Evolutionary conservation across 352 stramenopile genomes (phyloP).

Genomic region (Globisporangium takayamanum): DNA sequence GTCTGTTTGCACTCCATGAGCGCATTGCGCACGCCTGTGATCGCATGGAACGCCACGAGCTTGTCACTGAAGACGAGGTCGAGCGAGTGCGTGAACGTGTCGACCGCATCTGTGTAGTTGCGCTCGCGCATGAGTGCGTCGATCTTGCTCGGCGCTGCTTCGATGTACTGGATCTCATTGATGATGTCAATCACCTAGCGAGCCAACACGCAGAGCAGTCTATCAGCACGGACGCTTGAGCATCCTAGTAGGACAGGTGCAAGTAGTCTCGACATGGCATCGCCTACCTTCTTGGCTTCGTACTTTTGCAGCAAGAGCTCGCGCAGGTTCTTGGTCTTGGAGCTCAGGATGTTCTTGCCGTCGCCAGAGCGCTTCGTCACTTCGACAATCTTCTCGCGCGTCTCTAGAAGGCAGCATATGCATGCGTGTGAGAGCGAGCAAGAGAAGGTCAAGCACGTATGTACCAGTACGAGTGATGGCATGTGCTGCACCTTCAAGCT

Average conservation of each 20-base stretch:
- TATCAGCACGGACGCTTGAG: background rate
- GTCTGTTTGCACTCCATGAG: conserved; percentile 85
- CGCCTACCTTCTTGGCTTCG: conserved; percentile 61
- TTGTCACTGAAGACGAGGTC: conserved; percentile 79
- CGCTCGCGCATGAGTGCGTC: conserved; percentile 40
- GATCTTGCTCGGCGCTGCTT: conserved; percentile 64
- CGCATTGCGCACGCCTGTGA: conserved; percentile 61
- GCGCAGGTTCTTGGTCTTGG: conserved; percentile 79
- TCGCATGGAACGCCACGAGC: conserved; percentile 70
- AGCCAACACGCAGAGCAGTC: background rate
- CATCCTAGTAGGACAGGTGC: background rate
- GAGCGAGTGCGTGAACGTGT: conserved; percentile 69
- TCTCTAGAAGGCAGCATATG: conserved; percentile 26
- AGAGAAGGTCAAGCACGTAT: background rate
- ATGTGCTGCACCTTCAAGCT: conserved; percentile 48
- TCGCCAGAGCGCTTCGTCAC: conserved; percentile 62
- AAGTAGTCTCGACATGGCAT: background rate
- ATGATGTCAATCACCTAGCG: conserved; percentile 70
- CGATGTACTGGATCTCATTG: conserved; percentile 79
- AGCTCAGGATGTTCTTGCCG: conserved; percentile 73
- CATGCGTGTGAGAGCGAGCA: background rate
- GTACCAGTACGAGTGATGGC: background rate
- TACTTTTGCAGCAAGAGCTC: conserved; percentile 79
- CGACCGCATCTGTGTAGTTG: conserved; percentile 55
- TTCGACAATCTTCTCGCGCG: conserved; percentile 59